Conservation (phyloP, 164 flowering plant genomes). For the Dillenia suffruticosa region DNA sequence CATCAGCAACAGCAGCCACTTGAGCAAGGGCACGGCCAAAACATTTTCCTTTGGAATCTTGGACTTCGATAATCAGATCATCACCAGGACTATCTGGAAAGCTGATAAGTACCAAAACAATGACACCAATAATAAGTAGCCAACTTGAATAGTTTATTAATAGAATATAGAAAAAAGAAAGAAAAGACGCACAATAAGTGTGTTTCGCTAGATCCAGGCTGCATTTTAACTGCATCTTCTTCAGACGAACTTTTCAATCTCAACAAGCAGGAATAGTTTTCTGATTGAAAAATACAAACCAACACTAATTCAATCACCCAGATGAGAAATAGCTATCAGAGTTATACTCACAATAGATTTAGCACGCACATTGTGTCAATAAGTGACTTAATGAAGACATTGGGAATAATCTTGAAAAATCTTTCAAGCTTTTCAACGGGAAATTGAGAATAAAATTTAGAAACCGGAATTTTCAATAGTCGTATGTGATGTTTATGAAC, state of each 20-base stretch:
- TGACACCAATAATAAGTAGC: constrained; percentile 4
- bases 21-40: constrained; percentile 85
- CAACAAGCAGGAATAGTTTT: constrained; percentile 63
- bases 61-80: constrained; percentile 81
- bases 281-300: constrained; percentile 24
- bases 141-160: neutral
- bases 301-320: no score
- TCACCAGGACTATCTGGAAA: constrained; percentile 89
- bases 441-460: no score
- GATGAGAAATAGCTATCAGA: no score
- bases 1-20: constrained; percentile 77
- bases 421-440: no score
- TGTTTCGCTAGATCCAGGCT: constrained; percentile 88
- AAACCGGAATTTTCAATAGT: no score
- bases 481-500: no score
- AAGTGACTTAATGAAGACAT: no score
- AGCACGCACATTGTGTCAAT: no score
- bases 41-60: constrained; percentile 74
- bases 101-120: constrained; percentile 38
- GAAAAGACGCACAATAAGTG: constrained; percentile 77
- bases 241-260: constrained; percentile 77
- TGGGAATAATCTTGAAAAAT: no score
- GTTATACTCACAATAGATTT: no score
- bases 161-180: no score
- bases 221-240: constrained; percentile 72